These are phyloP conservation scores for Biscogniauxia sp. DNA, from an alignment of 2,329 filamentous ascomycete genomes.

Conservation along the genomic window DNA sequence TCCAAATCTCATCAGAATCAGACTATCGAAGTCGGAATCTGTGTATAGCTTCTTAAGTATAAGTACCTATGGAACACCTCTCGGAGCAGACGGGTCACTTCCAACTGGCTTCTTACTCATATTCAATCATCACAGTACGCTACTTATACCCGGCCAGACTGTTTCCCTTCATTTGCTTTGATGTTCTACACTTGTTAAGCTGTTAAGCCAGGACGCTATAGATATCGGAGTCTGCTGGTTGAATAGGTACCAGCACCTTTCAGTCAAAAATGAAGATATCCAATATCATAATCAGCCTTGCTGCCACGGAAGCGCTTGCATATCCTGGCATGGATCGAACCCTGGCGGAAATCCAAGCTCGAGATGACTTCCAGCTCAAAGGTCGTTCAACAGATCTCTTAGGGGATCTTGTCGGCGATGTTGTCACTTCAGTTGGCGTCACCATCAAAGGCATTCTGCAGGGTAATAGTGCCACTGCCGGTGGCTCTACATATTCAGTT, in stretches of 20 bases:
- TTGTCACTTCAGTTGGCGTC: constrained; percentile 15
- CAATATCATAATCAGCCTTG: constrained; percentile 12
- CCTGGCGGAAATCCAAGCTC: constrained; percentile 26
- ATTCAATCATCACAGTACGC: neutral
- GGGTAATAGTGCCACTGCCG: constrained; percentile 15
- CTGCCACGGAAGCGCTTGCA: constrained; percentile 17
- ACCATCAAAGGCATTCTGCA: constrained; percentile 25
- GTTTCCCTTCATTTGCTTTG: neutral
- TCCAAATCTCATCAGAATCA: neutral
- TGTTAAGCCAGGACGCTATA: no score
- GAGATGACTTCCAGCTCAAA: constrained; percentile 14
- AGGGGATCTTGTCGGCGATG: constrained; percentile 20
- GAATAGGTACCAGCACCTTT: neutral
- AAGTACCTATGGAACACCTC: neutral
- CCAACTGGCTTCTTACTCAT: neutral
- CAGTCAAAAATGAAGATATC: constrained; percentile 21
- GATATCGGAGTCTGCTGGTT: no score
- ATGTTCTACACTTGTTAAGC: neutral
- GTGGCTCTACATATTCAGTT: constrained; percentile 15
- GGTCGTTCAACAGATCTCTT: constrained; percentile 21
- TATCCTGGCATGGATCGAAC: constrained; percentile 25
- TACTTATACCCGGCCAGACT: neutral
- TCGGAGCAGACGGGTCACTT: neutral
- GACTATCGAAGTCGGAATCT: neutral
- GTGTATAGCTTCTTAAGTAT: neutral